Evolutionary conservation across 148 eudicot genomes (phyloP).

Genomic region (Oxyria digyna): DNA sequence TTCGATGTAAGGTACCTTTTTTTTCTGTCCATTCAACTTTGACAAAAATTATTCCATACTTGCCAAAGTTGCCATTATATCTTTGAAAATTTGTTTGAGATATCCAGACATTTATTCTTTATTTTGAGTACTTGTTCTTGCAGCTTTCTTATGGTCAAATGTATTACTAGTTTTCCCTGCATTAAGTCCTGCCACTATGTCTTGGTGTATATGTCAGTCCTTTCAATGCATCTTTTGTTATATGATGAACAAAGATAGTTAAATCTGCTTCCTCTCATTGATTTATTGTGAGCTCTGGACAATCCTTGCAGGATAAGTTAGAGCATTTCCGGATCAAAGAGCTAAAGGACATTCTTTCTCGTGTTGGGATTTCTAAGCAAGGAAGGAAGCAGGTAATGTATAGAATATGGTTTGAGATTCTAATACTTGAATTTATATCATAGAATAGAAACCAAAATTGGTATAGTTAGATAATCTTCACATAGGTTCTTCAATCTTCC

Average conservation of each 20-base stretch:
- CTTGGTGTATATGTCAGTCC: neutral
- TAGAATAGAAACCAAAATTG: neutral
- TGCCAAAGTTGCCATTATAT: neutral
- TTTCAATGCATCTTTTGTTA: neutral
- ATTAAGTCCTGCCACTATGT: neutral
- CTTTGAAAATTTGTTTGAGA: neutral
- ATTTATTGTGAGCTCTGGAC: neutral
- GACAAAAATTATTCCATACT: neutral
- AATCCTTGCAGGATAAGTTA: constrained; percentile 18
- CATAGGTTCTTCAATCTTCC: neutral
- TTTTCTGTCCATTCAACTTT: neutral
- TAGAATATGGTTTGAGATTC: neutral
- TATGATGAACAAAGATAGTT: neutral
- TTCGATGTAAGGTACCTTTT: too few relatives aligned
- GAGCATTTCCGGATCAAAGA: constrained; percentile 29
- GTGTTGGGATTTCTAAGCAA: constrained; percentile 32
- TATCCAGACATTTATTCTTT: neutral
- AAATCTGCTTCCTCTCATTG: constrained; percentile 1
- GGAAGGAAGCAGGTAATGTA: constrained; percentile 36
- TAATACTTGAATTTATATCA: neutral
- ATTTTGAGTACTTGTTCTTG: neutral
- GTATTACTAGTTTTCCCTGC: neutral
- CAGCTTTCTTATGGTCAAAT: neutral
- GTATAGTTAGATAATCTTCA: neutral
- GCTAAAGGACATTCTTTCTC: constrained; percentile 34